Percentiles rank a stretch among this genome's conserved stretches.
phyloP scores from a whole-genome alignment of 441 rosid genomes.

The Erodium moschatum region DNA sequence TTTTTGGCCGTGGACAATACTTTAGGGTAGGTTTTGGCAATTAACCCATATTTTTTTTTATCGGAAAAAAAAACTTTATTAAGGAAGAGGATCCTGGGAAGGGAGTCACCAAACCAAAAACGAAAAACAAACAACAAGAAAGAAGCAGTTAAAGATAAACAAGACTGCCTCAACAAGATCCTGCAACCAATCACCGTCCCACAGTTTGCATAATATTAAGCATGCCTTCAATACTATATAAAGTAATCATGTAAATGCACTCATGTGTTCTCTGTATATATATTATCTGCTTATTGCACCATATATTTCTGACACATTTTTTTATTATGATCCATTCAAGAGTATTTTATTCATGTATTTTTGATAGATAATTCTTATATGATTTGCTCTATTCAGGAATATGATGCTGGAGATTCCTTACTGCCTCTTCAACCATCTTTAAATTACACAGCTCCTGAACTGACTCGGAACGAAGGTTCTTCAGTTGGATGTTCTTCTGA shows the following conservation, averaged over 20 bases:
- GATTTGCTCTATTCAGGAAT: conserved; percentile 44
- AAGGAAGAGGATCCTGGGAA: too few relatives aligned
- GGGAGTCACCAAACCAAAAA: too few relatives aligned
- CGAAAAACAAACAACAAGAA: too few relatives aligned
- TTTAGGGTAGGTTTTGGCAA: too few relatives aligned
- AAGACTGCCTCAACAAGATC: too few relatives aligned
- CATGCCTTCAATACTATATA: background rate
- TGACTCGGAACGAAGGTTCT: conserved; percentile 59
- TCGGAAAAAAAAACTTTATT: too few relatives aligned
- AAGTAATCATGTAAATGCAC: background rate
- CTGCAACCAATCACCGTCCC: too few relatives aligned
- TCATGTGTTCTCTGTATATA: background rate
- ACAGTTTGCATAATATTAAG: background rate
- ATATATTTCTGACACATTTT: too few relatives aligned
- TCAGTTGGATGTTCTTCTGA: conserved; percentile 67
- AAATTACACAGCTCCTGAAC: conserved; percentile 92
- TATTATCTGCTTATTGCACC: background rate
- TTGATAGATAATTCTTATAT: background rate
- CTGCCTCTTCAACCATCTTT: conserved; percentile 86
- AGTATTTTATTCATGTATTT: background rate
- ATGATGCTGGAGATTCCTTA: conserved; percentile 85
- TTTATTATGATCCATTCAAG: background rate
- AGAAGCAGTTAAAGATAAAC: too few relatives aligned
- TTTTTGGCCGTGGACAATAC: too few relatives aligned
- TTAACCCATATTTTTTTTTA: too few relatives aligned